phyloP scores from a whole-genome alignment of 1,284 basidiomycete species.

The Marasmius tenuissimus region DNA sequence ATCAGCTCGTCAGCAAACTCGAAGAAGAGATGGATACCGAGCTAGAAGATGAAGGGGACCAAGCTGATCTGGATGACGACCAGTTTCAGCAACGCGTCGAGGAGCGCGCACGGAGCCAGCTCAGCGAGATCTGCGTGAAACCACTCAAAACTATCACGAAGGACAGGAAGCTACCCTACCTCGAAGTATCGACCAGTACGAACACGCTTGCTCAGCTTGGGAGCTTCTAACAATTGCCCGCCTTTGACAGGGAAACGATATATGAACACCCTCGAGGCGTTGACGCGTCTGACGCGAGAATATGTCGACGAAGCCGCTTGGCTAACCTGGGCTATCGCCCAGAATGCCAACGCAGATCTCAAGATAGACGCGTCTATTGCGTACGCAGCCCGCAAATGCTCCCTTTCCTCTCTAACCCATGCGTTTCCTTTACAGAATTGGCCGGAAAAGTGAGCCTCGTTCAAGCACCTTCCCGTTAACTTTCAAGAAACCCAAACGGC shows the following conservation, averaged over 20 bases:
- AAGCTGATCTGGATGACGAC: not conserved
- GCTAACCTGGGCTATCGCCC: conserved; percentile 17
- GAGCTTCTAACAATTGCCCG: not conserved
- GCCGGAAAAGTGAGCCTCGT: conserved; percentile 16
- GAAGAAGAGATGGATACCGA: conserved; percentile 1
- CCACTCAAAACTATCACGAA: conserved; percentile 1
- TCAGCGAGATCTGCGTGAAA: conserved; percentile 3
- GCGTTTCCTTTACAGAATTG: conserved; percentile 7
- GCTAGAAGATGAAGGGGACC: not conserved
- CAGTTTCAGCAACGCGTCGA: not conserved
- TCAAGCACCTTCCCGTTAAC: not conserved
- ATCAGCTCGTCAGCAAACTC: conserved; percentile 17
- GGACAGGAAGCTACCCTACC: not conserved
- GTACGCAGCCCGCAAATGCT: conserved; percentile 9
- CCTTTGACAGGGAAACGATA: conserved; percentile 1
- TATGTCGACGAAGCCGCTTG: conserved; percentile 15
- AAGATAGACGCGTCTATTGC: conserved; percentile 19
- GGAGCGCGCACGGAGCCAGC: conserved; percentile 1
- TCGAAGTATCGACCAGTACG: not conserved
- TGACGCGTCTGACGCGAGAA: conserved; percentile 3
- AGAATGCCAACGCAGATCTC: conserved; percentile 14
- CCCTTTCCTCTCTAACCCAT: not conserved
- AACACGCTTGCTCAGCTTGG: not conserved
- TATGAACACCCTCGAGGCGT: not conserved
- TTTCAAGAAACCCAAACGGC: not conserved